These are phyloP conservation scores for Endogone sp. DNA, from an alignment of 192 early-diverging fungal species.

Conservation along the genomic window DNA sequence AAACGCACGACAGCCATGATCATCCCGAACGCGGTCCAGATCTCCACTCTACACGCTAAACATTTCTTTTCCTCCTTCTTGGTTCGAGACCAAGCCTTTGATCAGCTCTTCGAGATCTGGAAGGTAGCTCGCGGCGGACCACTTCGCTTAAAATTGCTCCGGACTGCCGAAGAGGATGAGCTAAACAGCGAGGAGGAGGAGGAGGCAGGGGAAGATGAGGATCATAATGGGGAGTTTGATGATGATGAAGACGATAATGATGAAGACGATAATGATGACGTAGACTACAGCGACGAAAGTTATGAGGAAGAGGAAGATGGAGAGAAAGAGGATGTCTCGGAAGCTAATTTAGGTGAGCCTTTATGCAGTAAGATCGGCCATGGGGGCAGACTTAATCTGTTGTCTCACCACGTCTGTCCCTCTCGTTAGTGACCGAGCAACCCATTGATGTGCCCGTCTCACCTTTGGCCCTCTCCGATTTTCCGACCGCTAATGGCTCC, in stretches of 20 bases:
- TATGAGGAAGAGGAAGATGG: neutral
- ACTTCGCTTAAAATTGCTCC: neutral
- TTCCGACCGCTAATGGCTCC: neutral
- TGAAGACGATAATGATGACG: neutral
- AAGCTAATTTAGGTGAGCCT: neutral
- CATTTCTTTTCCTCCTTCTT: slow-evolving; percentile 87
- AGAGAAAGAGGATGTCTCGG: neutral
- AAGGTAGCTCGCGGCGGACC: slow-evolving; percentile 8
- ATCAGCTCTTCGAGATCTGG: slow-evolving; percentile 70
- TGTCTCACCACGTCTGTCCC: too few species aligned
- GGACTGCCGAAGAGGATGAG: neutral
- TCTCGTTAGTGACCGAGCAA: too few species aligned
- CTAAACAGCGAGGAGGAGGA: slow-evolving; percentile 6
- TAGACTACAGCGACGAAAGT: neutral
- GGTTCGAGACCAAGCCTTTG: slow-evolving; percentile 74
- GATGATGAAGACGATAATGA: too few species aligned
- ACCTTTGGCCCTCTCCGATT: too few species aligned
- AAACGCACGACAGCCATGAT: slow-evolving; percentile 81
- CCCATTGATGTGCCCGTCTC: too few species aligned
- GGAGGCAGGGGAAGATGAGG: slow-evolving; percentile 1
- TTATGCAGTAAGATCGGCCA: too few species aligned
- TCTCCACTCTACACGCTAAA: slow-evolving; percentile 67
- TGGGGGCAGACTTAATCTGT: too few species aligned
- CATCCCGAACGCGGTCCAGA: slow-evolving; percentile 85
- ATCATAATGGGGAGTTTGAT: too few species aligned